A percentile compares a stretch with the other conserved stretches of the same genome.
phyloP scores from a whole-genome alignment of 75 land plant genomes.

The Selaginella tamariscina region DNA sequence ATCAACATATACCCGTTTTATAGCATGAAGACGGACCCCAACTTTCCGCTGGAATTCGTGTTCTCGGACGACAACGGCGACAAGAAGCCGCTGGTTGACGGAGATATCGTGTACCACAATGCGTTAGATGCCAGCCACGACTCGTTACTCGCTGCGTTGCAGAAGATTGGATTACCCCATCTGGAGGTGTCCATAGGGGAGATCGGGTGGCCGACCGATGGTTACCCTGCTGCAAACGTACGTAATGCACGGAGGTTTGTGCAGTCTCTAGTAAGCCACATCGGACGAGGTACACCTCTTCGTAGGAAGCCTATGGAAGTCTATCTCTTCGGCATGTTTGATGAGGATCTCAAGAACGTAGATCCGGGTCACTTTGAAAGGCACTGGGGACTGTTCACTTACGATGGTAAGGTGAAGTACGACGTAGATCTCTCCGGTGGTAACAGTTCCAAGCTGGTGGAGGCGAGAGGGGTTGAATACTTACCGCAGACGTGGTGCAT shows the following conservation, averaged over 20 bases:
- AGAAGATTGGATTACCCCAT: constrained; percentile 36
- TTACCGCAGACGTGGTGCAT: constrained; percentile 76
- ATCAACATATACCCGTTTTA: constrained; percentile 64
- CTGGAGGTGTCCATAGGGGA: constrained; percentile 51
- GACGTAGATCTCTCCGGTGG: constrained; percentile 46
- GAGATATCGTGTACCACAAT: constrained; percentile 40
- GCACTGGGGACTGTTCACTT: constrained; percentile 84
- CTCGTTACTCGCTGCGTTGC: constrained; percentile 38
- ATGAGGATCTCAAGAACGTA: constrained; percentile 64
- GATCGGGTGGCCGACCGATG: constrained; percentile 97
- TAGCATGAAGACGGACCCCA: constrained; percentile 29
- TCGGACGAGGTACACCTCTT: constrained; percentile 61
- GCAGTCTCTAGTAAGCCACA: constrained; percentile 38
- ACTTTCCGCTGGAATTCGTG: constrained; percentile 35
- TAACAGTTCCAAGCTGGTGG: constrained; percentile 24
- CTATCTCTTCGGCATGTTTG: constrained; percentile 53
- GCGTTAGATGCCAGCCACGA: constrained; percentile 65
- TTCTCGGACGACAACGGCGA: constrained; percentile 42
- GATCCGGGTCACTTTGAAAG: constrained; percentile 58
- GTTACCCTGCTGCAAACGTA: constrained; percentile 46
- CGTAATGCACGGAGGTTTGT: constrained; percentile 45
- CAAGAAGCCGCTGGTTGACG: constrained; percentile 41
- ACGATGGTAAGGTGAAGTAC: constrained; percentile 88
- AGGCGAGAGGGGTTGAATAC: constrained; percentile 51
- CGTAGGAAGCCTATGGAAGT: constrained; percentile 23